Base-by-base conservation (phyloP, 768 basidiomycete species). In the Macrolepiota dolichaula region DNA sequence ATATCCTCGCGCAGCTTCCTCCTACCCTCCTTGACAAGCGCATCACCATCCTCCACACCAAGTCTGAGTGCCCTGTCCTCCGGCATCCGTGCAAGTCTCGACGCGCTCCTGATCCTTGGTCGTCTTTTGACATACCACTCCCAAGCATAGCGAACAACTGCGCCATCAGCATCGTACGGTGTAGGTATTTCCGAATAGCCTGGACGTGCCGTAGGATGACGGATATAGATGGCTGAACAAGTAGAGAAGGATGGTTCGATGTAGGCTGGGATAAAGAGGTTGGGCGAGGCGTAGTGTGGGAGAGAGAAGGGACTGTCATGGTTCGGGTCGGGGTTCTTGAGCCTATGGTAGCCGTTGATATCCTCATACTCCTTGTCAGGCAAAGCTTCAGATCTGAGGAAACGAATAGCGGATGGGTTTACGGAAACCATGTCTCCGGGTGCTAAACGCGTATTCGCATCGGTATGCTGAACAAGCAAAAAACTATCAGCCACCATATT, bases 381-480 rank as follows among this genome's bases (percentile, higher is more conserved):
- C 71, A 61, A 24, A 22, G 52, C 13, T 25, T 54, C 32, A 10
- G 59, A 69, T 53, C 76, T 79, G 61, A 96, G 78, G 74, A 96
- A 91, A 5, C 86, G 80, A 37, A 97, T 92, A 13, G 87, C 87
- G 13, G 74, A 69, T 0, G 94, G 94, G 63, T 97, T 85, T 25
- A 98, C 92, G 9, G 94, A 85, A 50, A 98, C 83, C 85, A 98
- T 88, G 70, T 98, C 96, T 7, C 96, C 96, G 9, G 96, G 96
- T 44, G 93, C 89, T 24, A 98, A 79, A 44, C 93, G 86, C 13
- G 89, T 91, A 69, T 94, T 95, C 22, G 95, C 84, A 64, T 94
- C 85, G 59, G 81, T 82, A 67, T 94, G 87, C 95, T 98, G 66
- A 11, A 51, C 56, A 2, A 56, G 7, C 58, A 38, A 51, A 17